phyloP scores from a whole-genome alignment of 495 filamentous ascomycete species.

The Parachaetomium inaequale region DNA sequence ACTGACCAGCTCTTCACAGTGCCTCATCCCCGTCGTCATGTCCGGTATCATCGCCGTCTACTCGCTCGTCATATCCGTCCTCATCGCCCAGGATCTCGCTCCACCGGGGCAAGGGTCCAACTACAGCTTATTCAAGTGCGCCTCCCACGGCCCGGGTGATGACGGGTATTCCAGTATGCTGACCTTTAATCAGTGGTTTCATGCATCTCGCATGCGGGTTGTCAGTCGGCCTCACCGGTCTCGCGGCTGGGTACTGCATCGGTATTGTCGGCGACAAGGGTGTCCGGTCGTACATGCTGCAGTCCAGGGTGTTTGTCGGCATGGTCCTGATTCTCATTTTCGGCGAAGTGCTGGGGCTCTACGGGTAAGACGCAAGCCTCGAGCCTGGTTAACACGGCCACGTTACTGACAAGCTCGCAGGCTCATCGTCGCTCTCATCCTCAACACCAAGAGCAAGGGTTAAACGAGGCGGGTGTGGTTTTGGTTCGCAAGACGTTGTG shows the following conservation, averaged over 20 bases:
- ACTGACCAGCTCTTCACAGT: constrained; percentile 46
- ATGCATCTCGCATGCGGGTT: constrained; percentile 92
- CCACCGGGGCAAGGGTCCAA: constrained; percentile 54
- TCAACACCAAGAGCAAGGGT: constrained; percentile 55
- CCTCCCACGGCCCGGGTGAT: not conserved
- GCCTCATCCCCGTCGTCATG: constrained; percentile 96
- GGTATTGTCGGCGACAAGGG: constrained; percentile 93
- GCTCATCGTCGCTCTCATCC: constrained; percentile 50
- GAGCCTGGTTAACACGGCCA: not conserved
- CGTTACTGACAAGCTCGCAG: constrained; percentile 19
- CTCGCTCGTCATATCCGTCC: constrained; percentile 89
- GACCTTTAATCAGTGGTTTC: constrained; percentile 59
- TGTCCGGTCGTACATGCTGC: constrained; percentile 90
- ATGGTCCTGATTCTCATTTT: constrained; percentile 99
- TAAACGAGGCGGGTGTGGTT: constrained; percentile 24
- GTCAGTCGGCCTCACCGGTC: constrained; percentile 82
- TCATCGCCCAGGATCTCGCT: constrained; percentile 80
- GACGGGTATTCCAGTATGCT: constrained; percentile 15
- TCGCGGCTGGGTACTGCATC: constrained; percentile 97
- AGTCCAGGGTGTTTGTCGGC: constrained; percentile 92
- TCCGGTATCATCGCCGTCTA: constrained; percentile 99
- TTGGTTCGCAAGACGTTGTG: constrained; percentile 7
- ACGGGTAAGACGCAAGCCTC: constrained; percentile 63
- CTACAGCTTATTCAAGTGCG: constrained; percentile 82
- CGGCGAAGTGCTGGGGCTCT: constrained; percentile 93